Conservation (phyloP, 768 basidiomycete genomes). For the Boletus vermiculosoides region DNA sequence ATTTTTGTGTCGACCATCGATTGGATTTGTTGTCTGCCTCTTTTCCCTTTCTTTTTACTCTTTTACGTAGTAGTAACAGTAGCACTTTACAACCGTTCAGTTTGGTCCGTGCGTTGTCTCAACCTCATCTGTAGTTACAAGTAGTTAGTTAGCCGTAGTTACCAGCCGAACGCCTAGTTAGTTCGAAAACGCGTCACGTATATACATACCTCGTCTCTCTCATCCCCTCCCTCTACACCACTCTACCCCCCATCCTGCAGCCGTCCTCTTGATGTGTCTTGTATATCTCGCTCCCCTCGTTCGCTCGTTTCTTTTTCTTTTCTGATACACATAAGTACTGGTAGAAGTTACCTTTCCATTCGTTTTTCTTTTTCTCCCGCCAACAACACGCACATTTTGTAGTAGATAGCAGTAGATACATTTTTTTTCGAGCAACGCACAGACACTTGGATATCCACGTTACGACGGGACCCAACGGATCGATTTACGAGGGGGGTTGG, state of each 20-base stretch:
- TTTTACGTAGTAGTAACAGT: conserved; percentile 25
- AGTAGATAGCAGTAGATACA: conserved; percentile 42
- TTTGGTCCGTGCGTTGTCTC: conserved; percentile 26
- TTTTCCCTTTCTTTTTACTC: not conserved
- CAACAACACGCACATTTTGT: conserved; percentile 25
- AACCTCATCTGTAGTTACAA: conserved; percentile 31
- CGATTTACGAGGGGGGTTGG: not conserved
- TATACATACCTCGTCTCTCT: conserved; percentile 10
- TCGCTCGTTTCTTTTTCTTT: not conserved
- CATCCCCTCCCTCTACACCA: not conserved
- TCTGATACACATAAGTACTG: not conserved
- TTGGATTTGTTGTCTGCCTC: conserved; percentile 21
- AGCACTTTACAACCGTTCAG: conserved; percentile 17
- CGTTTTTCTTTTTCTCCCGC: not conserved
- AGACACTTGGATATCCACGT: conserved; percentile 18
- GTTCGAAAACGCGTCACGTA: conserved; percentile 4
- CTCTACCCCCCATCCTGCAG: not conserved
- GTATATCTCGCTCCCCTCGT: not conserved
- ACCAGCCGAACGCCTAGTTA: conserved; percentile 39
- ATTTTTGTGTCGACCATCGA: conserved; percentile 34
- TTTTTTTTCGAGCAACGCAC: conserved; percentile 24
- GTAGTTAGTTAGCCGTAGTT: conserved; percentile 28
- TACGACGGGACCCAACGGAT: not conserved
- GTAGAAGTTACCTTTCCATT: not conserved
- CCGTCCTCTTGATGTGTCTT: conserved; percentile 7